Evolutionary conservation across 345 rosid species (phyloP).

Genomic region (Cochlearia excelsa): DNA sequence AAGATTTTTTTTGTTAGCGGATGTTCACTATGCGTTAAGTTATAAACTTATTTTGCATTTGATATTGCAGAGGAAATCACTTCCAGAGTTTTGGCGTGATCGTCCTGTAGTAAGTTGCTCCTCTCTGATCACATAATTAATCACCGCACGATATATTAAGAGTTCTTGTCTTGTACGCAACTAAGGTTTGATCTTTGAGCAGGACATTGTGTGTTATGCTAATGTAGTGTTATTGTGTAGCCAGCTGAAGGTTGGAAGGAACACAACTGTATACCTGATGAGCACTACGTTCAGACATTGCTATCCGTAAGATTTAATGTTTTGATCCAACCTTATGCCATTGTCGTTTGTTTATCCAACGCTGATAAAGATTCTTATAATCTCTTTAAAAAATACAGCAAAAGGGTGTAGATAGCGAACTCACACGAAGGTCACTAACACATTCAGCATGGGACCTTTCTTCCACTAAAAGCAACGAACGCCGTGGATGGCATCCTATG

Average conservation of each 20-base stretch:
- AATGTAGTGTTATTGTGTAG: constrained; percentile 44
- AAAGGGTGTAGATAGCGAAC: constrained; percentile 74
- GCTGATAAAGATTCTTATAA: no score
- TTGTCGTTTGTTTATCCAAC: neutral
- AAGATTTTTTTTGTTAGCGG: constrained; percentile 15
- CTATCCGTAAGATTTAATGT: constrained; percentile 65
- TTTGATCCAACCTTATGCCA: constrained; percentile 19
- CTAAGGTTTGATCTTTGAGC: constrained; percentile 3
- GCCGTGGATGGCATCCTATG: constrained; percentile 92
- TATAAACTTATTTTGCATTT: constrained; percentile 13
- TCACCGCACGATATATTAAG: neutral
- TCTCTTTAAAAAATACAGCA: constrained; percentile 49
- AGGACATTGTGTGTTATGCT: constrained; percentile 11
- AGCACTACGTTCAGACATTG: constrained; percentile 92
- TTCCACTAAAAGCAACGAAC: constrained; percentile 66
- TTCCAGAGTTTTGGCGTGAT: constrained; percentile 96
- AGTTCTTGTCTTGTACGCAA: neutral
- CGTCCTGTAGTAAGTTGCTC: constrained; percentile 63
- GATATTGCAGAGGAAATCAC: constrained; percentile 67
- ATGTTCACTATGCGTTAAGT: constrained; percentile 11
- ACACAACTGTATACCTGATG: constrained; percentile 97
- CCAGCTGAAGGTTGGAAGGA: constrained; percentile 73
- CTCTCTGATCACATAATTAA: constrained; percentile 10
- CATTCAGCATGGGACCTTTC: constrained; percentile 89
- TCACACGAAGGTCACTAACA: constrained; percentile 71